phyloP scores from a whole-genome alignment of 495 filamentous ascomycete species.

The Gamarada debralockiae region DNA sequence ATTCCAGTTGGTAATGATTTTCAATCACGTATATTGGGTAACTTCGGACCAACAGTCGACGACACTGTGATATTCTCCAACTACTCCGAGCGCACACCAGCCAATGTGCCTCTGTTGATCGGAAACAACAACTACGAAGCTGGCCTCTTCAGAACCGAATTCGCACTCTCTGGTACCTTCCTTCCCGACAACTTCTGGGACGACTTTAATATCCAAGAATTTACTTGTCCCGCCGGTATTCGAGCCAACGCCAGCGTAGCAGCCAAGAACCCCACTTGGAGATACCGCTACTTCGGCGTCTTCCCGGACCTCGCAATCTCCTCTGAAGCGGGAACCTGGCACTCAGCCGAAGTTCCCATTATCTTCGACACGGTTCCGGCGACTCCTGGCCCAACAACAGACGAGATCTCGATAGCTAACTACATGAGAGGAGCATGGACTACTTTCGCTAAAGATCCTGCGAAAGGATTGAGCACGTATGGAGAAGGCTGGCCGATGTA shows the following conservation, averaged over 20 bases:
- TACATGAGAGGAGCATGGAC: slow-evolving; percentile 45
- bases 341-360: slow-evolving; percentile 34
- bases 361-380: slow-evolving; percentile 14
- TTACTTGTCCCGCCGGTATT: slow-evolving; percentile 39
- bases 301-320: slow-evolving; percentile 40
- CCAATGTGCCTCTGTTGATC: slow-evolving; percentile 37
- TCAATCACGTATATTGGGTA: slow-evolving; percentile 23
- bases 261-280: slow-evolving; percentile 40
- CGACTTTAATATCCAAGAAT: slow-evolving; percentile 38
- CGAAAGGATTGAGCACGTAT: slow-evolving; percentile 34
- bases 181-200: slow-evolving; percentile 30
- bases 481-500: slow-evolving; percentile 36
- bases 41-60: slow-evolving; percentile 46
- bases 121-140: slow-evolving; percentile 46
- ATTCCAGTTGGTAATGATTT: slow-evolving; percentile 22
- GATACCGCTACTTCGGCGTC: slow-evolving; percentile 47
- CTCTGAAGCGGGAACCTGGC: slow-evolving; percentile 43
- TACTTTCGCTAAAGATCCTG: slow-evolving; percentile 46
- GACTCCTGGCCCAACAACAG: slow-evolving; percentile 18
- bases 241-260: slow-evolving; percentile 30
- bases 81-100: slow-evolving; percentile 33
- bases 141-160: slow-evolving; percentile 30
- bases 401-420: slow-evolving; percentile 29
- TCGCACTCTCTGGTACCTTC: slow-evolving; percentile 21
- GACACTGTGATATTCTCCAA: slow-evolving; percentile 42